These are phyloP conservation scores for Botrytis fragariae DNA, from an alignment of 2,329 filamentous ascomycete genomes.

Conservation along the genomic window DNA sequence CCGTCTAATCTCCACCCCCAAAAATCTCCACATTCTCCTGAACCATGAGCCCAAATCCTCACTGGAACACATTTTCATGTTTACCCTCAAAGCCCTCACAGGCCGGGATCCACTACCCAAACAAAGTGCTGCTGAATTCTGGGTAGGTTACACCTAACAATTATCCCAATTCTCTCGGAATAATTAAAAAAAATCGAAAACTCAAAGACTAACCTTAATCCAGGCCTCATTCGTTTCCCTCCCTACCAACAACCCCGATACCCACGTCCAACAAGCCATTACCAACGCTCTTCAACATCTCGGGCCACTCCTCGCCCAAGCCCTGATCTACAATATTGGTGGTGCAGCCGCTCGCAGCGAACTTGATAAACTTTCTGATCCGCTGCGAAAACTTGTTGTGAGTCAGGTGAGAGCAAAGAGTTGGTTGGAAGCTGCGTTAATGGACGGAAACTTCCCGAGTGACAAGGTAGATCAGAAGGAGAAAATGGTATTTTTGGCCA, in stretches of 20 bases:
- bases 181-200: not conserved
- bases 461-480: constrained; percentile 57
- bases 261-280: constrained; percentile 37
- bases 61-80: constrained; percentile 67
- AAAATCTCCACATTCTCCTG: constrained; percentile 61
- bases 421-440: constrained; percentile 63
- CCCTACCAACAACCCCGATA: constrained; percentile 11
- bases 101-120: constrained; percentile 75
- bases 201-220: constrained; percentile 35
- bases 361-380: constrained; percentile 67
- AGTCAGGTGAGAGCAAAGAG: constrained; percentile 53
- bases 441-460: constrained; percentile 50
- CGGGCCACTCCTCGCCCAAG: constrained; percentile 58
- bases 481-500: constrained; percentile 63
- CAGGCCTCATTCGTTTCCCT: constrained; percentile 49
- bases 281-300: constrained; percentile 55
- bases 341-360: constrained; percentile 70
- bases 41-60: constrained; percentile 53
- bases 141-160: constrained; percentile 49
- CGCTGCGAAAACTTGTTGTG: constrained; percentile 65
- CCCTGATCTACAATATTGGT: constrained; percentile 63
- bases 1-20: constrained; percentile 53
- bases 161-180: not conserved
- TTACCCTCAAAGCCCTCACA: constrained; percentile 67
- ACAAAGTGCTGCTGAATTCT: constrained; percentile 69